Evolutionary conservation across 768 basidiomycete species (phyloP).

Genomic region (Botryobasidium botryosum): DNA sequence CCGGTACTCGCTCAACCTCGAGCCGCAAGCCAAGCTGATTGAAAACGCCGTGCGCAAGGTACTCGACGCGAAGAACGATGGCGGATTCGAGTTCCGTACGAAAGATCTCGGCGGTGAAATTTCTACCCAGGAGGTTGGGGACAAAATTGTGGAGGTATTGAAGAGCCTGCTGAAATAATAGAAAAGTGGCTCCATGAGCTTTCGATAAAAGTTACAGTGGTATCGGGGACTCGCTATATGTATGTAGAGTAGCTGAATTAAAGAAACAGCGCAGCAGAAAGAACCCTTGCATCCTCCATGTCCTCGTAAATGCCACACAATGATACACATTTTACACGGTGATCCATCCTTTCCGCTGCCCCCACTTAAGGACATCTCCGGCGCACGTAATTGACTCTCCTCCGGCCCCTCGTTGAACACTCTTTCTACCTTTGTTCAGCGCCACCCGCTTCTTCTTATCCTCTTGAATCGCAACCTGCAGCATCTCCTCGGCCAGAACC

Average conservation of each 20-base stretch:
- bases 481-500: no score
- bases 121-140: conserved; percentile 65
- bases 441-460: no score
- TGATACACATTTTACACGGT: no score
- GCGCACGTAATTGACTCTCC: no score
- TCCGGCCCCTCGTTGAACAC: no score
- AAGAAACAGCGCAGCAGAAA: background rate
- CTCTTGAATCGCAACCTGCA: no score
- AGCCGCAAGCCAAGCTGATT: conserved; percentile 66
- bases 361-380: no score
- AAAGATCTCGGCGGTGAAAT: conserved; percentile 73
- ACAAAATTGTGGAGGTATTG: conserved; percentile 60
- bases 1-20: conserved; percentile 84
- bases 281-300: no score
- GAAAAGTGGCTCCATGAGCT: no score
- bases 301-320: no score
- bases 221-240: background rate
- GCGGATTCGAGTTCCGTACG: conserved; percentile 33
- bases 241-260: background rate
- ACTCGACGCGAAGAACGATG: conserved; percentile 33
- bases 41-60: conserved; percentile 85
- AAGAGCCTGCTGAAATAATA: conserved; percentile 32
- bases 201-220: background rate
- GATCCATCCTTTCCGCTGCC: no score
- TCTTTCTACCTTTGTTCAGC: no score